phyloP scores from a whole-genome alignment of 306 rosid species.

The Ochetophila trinervis region DNA sequence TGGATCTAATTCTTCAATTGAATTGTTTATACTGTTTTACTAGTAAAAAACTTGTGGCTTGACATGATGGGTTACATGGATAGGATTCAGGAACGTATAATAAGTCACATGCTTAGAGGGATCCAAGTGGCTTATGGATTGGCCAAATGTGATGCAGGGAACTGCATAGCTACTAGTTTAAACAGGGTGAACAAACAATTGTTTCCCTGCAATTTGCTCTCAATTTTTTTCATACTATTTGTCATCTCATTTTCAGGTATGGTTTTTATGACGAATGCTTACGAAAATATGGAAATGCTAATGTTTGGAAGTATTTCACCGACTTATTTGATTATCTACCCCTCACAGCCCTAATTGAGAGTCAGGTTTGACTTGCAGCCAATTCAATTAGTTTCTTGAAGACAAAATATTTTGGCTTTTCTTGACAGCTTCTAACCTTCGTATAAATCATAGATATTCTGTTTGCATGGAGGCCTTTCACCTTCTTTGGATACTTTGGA shows the following conservation, averaged over 20 bases:
- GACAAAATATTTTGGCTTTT: background rate
- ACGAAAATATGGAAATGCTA: constrained; percentile 96
- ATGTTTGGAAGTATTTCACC: constrained; percentile 93
- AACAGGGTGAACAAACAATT: background rate
- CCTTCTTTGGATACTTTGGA: constrained; percentile 96
- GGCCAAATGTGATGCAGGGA: too few species aligned
- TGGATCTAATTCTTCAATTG: too few species aligned
- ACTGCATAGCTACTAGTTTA: background rate
- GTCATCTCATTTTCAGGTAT: constrained; percentile 60
- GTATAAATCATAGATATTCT: constrained; percentile 61
- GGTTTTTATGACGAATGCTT: constrained; percentile 98
- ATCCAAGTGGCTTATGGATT: too few species aligned
- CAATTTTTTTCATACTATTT: constrained; percentile 19
- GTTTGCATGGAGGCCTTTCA: constrained; percentile 98
- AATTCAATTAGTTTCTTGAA: background rate
- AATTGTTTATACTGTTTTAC: too few species aligned
- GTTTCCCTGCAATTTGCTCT: background rate
- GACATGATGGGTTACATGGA: too few species aligned
- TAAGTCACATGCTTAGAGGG: too few species aligned
- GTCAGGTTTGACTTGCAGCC: constrained; percentile 60
- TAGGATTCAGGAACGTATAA: too few species aligned
- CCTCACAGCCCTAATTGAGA: constrained; percentile 95
- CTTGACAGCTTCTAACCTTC: constrained; percentile 28
- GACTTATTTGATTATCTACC: constrained; percentile 95
- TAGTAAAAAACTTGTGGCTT: too few species aligned